A percentile compares a stretch with the other conserved stretches of the same genome.
These are phyloP conservation scores for Suhomyces emberorum DNA, from an alignment of 805 yeast species.

Conservation along the genomic window DNA sequence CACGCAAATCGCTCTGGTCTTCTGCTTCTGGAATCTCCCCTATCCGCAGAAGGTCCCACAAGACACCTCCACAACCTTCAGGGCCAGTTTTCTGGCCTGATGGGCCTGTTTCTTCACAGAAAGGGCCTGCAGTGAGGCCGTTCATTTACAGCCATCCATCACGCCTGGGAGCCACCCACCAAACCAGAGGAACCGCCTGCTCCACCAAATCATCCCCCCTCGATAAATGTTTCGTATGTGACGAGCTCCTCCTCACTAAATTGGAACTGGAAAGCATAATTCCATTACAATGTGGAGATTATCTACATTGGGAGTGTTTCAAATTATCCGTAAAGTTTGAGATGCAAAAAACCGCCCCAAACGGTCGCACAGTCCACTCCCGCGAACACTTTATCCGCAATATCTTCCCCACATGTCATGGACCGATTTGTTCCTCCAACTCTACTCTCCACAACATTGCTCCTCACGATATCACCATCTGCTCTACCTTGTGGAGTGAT, in stretches of 20 bases:
- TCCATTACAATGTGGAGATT: slow-evolving; percentile 52
- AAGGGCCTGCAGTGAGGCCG: slow-evolving; percentile 1
- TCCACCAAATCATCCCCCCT: background rate
- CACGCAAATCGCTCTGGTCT: no score
- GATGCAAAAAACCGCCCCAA: slow-evolving; percentile 2
- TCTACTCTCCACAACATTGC: background rate
- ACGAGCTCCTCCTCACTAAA: slow-evolving; percentile 46
- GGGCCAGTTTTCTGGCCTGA: background rate
- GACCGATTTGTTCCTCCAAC: background rate
- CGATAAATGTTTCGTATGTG: slow-evolving; percentile 47
- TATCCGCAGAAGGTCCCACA: no score
- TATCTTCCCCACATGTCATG: background rate
- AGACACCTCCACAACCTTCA: no score
- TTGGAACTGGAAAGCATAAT: slow-evolving; percentile 44
- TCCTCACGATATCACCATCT: no score
- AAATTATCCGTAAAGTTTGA: slow-evolving; percentile 23
- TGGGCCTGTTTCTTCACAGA: background rate
- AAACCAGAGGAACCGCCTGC: no score
- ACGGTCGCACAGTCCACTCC: background rate
- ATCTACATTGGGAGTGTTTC: slow-evolving; percentile 58
- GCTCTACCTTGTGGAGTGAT: no score
- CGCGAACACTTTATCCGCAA: background rate
- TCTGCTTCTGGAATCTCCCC: no score
- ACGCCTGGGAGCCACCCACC: background rate
- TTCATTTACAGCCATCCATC: slow-evolving; percentile 1